These are phyloP conservation scores for Umbelopsis sp. DNA, from an alignment of 192 early-diverging fungal genomes.

Conservation along the genomic window DNA sequence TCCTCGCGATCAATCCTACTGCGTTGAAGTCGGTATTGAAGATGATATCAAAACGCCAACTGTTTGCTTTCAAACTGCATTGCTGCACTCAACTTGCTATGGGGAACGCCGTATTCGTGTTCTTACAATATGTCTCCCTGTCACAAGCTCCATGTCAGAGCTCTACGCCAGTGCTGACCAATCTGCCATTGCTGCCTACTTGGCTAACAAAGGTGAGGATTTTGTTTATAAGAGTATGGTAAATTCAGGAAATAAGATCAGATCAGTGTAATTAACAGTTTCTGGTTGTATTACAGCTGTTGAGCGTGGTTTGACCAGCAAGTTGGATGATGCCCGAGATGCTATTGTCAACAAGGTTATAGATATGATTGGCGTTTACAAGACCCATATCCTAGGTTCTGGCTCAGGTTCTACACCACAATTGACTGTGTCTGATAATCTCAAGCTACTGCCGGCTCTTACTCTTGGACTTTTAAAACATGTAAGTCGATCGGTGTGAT, in stretches of 20 bases:
- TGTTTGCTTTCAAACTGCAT: constrained; percentile 93
- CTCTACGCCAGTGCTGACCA: constrained; percentile 85
- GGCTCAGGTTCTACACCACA: constrained; percentile 77
- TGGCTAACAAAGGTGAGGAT: constrained; percentile 80
- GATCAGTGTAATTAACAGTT: background rate
- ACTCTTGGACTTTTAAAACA: constrained; percentile 85
- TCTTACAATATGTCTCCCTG: constrained; percentile 85
- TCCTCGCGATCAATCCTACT: constrained; percentile 88
- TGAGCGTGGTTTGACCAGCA: constrained; percentile 81
- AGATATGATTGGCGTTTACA: constrained; percentile 92
- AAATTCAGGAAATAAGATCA: background rate
- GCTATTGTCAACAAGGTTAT: constrained; percentile 83
- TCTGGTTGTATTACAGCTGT: constrained; percentile 57
- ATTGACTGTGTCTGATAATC: constrained; percentile 79
- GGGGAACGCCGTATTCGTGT: constrained; percentile 96
- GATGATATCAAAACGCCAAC: constrained; percentile 74
- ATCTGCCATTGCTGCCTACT: constrained; percentile 75
- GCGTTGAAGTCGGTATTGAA: constrained; percentile 78
- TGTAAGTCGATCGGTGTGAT: constrained; percentile 44
- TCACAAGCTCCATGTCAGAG: constrained; percentile 78
- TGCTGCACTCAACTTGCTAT: constrained; percentile 85
- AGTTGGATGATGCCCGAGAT: constrained; percentile 93
- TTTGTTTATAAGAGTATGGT: too few species aligned
- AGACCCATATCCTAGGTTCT: constrained; percentile 71
- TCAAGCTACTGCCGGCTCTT: constrained; percentile 85